A percentile compares a stretch with the other conserved stretches of the same genome.
These are phyloP conservation scores for Acidiella bohemica DNA, from an alignment of 495 filamentous ascomycete species.

Conservation along the genomic window DNA sequence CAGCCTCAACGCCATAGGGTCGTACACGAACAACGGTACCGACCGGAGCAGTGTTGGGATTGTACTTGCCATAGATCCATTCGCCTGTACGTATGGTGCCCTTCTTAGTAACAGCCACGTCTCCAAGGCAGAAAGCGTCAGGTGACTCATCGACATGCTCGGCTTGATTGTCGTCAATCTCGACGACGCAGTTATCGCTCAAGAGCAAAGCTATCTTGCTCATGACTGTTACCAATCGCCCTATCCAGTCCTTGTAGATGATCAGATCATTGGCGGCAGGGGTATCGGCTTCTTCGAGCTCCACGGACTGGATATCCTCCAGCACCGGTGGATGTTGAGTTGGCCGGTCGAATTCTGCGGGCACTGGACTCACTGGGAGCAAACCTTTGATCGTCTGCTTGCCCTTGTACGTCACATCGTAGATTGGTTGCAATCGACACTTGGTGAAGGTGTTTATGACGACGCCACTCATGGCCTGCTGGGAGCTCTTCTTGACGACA, in stretches of 20 bases:
- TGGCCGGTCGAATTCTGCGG: neutral
- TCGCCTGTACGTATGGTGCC: slow-evolving; percentile 37
- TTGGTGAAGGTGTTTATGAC: slow-evolving; percentile 25
- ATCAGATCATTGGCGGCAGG: slow-evolving; percentile 21
- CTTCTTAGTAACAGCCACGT: slow-evolving; percentile 36
- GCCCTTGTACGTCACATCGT: slow-evolving; percentile 5
- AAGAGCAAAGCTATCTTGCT: slow-evolving; percentile 25
- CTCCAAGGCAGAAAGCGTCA: slow-evolving; percentile 28
- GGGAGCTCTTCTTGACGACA: slow-evolving; percentile 27
- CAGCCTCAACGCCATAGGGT: slow-evolving; percentile 31
- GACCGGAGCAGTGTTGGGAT: slow-evolving; percentile 29
- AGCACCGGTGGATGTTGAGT: slow-evolving; percentile 2
- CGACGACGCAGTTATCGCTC: slow-evolving; percentile 28
- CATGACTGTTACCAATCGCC: slow-evolving; percentile 21
- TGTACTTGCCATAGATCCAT: slow-evolving; percentile 39
- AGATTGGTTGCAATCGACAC: slow-evolving; percentile 19
- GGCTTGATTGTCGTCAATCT: slow-evolving; percentile 23
- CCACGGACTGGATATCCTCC: slow-evolving; percentile 5
- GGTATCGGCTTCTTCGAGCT: slow-evolving; percentile 8
- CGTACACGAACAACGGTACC: slow-evolving; percentile 40
- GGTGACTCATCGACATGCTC: slow-evolving; percentile 14
- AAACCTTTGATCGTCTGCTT: slow-evolving; percentile 3
- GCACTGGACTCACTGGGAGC: neutral
- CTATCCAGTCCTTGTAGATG: slow-evolving; percentile 30
- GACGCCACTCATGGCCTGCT: slow-evolving; percentile 30